Evolutionary conservation across 257 asterid genomes (phyloP).

Genomic region (Solanum bulbocastanum): DNA sequence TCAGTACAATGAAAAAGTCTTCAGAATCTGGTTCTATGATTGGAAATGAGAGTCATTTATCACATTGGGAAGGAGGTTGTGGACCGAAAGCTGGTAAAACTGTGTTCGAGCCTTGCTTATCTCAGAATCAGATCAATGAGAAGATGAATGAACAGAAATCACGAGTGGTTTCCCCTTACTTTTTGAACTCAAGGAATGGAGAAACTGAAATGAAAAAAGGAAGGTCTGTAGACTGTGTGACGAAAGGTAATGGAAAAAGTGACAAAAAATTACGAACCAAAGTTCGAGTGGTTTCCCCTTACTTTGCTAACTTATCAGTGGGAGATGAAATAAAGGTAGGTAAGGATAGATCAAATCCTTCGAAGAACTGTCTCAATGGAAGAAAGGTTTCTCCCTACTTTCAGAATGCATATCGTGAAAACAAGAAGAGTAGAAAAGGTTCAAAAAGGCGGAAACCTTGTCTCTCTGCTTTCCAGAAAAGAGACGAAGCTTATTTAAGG

Average conservation of each 20-base stretch:
- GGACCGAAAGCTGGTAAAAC: background rate
- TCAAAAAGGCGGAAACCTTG: background rate
- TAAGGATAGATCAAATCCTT: background rate
- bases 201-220: background rate
- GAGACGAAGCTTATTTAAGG: constrained; percentile 57
- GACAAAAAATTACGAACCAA: background rate
- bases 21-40: background rate
- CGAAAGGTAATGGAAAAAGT: background rate
- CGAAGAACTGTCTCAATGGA: background rate
- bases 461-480: constrained; percentile 48
- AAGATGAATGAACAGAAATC: background rate
- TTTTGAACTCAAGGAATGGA: background rate
- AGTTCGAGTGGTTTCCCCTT: constrained; percentile 40
- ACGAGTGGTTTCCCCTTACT: constrained; percentile 11
- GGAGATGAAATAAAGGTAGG: background rate
- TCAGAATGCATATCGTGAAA: constrained; percentile 3
- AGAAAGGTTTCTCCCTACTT: constrained; percentile 29
- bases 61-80: background rate
- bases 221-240: background rate
- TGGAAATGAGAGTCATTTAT: background rate
- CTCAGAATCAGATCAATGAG: background rate
- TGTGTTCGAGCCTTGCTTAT: background rate
- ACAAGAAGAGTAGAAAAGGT: constrained; percentile 7
- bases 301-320: constrained; percentile 19
- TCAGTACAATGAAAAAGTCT: background rate